These are phyloP conservation scores for Eucalyptus marginata DNA, from an alignment of 345 rosid species.

Conservation along the genomic window DNA sequence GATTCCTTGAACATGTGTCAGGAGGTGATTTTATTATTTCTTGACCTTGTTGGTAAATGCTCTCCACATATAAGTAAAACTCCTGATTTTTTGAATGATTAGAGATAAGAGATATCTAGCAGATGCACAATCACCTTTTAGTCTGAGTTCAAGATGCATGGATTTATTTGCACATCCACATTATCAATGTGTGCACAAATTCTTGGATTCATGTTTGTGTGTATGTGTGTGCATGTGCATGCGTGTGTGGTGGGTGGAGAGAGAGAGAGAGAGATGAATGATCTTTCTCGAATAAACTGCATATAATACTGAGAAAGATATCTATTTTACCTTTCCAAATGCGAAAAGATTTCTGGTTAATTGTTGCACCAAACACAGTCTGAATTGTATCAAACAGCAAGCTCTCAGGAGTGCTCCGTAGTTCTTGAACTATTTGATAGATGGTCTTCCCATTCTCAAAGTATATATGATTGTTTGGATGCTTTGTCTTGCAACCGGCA, in stretches of 20 bases:
- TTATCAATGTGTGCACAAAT: not conserved
- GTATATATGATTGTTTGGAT: slow-evolving; percentile 91
- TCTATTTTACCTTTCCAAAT: slow-evolving; percentile 69
- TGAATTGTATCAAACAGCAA: slow-evolving; percentile 68
- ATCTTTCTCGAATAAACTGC: not conserved
- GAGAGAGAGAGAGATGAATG: not conserved
- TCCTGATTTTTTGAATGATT: not conserved
- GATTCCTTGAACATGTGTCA: not conserved
- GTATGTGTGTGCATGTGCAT: not conserved
- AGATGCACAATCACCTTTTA: not conserved
- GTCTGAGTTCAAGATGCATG: not conserved
- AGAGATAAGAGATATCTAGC: not conserved
- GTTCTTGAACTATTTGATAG: slow-evolving; percentile 89
- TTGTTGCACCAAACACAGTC: slow-evolving; percentile 73
- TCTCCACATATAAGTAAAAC: not conserved
- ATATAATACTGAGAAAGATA: not conserved
- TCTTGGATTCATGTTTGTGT: not conserved
- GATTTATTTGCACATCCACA: not conserved
- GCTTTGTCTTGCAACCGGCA: slow-evolving; percentile 89
- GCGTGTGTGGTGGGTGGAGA: not conserved
- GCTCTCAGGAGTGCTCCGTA: slow-evolving; percentile 66
- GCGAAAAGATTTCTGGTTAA: slow-evolving; percentile 84
- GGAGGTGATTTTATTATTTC: not conserved
- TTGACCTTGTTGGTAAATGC: not conserved
- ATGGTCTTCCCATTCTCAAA: slow-evolving; percentile 94